Percentiles rank a stretch among this genome's conserved stretches.
phyloP scores from a whole-genome alignment of 2,329 filamentous ascomycete species.

The Clarireedia hainanense region DNA sequence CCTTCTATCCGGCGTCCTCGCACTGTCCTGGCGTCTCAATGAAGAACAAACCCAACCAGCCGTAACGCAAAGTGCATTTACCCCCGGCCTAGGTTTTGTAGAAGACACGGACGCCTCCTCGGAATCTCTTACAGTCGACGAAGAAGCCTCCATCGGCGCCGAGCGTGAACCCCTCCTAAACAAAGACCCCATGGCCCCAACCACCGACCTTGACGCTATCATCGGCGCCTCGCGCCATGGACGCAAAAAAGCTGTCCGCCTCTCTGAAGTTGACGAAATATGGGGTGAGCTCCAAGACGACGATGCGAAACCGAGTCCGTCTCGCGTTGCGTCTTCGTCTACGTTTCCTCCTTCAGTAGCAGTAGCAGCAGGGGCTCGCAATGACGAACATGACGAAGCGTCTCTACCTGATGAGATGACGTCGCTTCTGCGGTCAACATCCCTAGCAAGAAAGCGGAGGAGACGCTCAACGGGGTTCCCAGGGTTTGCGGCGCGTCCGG shows the following conservation, averaged over 20 bases:
- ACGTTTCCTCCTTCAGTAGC: slow-evolving; percentile 2
- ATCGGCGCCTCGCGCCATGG: slow-evolving; percentile 23
- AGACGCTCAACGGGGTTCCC: slow-evolving; percentile 55
- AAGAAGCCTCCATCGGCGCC: slow-evolving; percentile 26
- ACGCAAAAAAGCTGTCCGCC: slow-evolving; percentile 21
- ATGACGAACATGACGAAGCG: slow-evolving; percentile 10
- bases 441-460: slow-evolving; percentile 33
- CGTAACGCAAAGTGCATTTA: slow-evolving; percentile 60
- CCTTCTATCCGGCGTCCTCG: slow-evolving; percentile 78
- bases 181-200: slow-evolving; percentile 25
- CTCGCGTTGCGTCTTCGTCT: slow-evolving; percentile 9
- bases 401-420: slow-evolving; percentile 21
- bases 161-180: slow-evolving; percentile 25
- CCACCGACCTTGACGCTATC: slow-evolving; percentile 26
- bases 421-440: slow-evolving; percentile 18
- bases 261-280: slow-evolving; percentile 66
- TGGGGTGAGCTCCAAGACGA: slow-evolving; percentile 85
- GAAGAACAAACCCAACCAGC: slow-evolving; percentile 60
- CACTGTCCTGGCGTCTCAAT: slow-evolving; percentile 86
- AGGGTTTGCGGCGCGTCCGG: slow-evolving; percentile 46
- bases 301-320: slow-evolving; percentile 32
- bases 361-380: background rate
- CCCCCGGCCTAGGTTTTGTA: slow-evolving; percentile 75
- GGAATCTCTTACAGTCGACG: slow-evolving; percentile 37
- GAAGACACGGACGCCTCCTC: slow-evolving; percentile 54